Percentiles rank a stretch among this genome's conserved stretches.
These are phyloP conservation scores for Glycine tomentella DNA, from an alignment of 306 rosid species.

Conservation along the genomic window DNA sequence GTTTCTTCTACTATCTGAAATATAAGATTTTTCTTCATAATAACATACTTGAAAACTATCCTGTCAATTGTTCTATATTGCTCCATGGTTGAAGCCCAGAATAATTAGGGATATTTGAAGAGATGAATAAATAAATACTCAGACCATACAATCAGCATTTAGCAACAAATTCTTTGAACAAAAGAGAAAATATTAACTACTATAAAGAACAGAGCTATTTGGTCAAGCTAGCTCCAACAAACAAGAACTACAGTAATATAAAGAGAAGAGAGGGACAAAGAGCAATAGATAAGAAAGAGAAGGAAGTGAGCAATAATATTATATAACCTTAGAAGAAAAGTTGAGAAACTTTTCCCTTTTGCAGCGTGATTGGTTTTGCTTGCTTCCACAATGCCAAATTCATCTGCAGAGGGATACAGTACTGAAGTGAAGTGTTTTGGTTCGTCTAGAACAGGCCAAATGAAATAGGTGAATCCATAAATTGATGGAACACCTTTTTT, in stretches of 20 bases:
- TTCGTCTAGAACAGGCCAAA: slow-evolving; percentile 37
- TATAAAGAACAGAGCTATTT: not conserved
- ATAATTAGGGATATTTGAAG: not conserved
- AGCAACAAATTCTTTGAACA: not conserved
- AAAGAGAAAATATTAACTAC: not conserved
- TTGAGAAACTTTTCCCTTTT: not conserved
- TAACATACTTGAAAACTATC: not conserved
- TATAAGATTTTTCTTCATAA: not conserved
- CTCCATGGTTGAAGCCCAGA: not conserved
- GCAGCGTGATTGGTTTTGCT: not conserved
- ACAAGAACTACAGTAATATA: not conserved
- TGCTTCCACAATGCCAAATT: not conserved
- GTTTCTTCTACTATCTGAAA: not conserved
- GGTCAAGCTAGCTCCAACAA: not conserved
- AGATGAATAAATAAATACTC: not conserved
- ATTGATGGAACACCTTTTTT: not conserved
- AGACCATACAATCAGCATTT: not conserved
- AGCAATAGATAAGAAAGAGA: not conserved
- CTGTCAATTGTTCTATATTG: not conserved
- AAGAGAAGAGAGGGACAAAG: too few relatives aligned
- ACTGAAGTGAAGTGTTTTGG: not conserved
- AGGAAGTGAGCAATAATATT: not conserved
- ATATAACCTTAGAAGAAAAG: slow-evolving; percentile 6
- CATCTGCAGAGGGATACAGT: not conserved
- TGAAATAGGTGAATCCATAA: not conserved